Percentiles rank a stretch among this genome's conserved stretches.
These are phyloP conservation scores for Metarhizium brunneum DNA, from an alignment of 2,329 filamentous ascomycete species.

Conservation along the genomic window DNA sequence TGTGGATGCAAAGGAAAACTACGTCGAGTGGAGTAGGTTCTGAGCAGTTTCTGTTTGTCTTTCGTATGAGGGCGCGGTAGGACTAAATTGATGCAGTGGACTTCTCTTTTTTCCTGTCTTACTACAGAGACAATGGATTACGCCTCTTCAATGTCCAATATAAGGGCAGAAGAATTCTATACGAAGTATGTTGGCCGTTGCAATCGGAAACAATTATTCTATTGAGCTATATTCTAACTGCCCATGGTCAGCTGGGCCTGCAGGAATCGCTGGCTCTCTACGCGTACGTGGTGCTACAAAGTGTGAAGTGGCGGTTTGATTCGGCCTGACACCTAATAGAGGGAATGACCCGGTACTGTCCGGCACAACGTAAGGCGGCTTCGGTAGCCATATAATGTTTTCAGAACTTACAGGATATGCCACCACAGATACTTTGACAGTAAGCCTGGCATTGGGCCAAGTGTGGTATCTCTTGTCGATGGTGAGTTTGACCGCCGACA, in stretches of 20 bases:
- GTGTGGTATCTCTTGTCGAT: slow-evolving; percentile 26
- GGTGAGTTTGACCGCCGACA: slow-evolving; percentile 36
- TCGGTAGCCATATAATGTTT: not conserved
- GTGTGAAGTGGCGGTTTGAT: not conserved
- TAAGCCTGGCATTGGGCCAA: not conserved
- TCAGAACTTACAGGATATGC: not conserved
- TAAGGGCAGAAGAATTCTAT: slow-evolving; percentile 45
- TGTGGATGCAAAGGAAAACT: slow-evolving; percentile 10
- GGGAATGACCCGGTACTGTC: slow-evolving; percentile 36
- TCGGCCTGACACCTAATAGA: not conserved
- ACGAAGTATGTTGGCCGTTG: slow-evolving; percentile 24
- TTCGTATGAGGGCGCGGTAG: not conserved
- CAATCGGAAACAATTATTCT: not conserved
- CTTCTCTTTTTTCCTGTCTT: slow-evolving; percentile 42
- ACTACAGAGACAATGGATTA: slow-evolving; percentile 34
- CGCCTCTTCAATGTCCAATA: slow-evolving; percentile 41
- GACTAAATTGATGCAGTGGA: slow-evolving; percentile 23
- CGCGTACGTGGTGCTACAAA: slow-evolving; percentile 14
- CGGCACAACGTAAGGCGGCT: slow-evolving; percentile 24
- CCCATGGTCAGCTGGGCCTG: slow-evolving; percentile 27
- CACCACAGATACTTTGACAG: not conserved
- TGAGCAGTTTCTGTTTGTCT: not conserved
- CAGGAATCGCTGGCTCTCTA: slow-evolving; percentile 48
- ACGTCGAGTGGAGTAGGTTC: slow-evolving; percentile 9
- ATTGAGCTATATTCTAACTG: not conserved